Percentiles rank a stretch among this genome's conserved stretches.
Evolutionary conservation across 331 rosid genomes (phyloP).

Genomic region (Erythrophleum ivorense): DNA sequence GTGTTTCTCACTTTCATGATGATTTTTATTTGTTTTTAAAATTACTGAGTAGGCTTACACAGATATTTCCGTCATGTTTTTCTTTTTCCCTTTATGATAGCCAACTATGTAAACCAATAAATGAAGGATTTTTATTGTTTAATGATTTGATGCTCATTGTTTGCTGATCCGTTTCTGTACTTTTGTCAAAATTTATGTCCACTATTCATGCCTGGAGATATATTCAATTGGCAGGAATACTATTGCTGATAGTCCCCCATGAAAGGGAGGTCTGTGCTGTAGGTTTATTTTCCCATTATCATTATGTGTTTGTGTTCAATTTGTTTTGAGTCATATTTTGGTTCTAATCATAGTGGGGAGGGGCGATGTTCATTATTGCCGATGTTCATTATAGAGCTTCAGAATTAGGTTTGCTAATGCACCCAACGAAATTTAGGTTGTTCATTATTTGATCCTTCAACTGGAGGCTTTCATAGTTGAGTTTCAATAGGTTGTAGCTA

Average conservation of each 20-base stretch:
- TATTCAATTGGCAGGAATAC: neutral
- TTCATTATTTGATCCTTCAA: conserved; percentile 3
- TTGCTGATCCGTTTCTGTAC: conserved; percentile 22
- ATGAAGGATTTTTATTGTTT: conserved; percentile 41
- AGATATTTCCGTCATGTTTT: conserved; percentile 38
- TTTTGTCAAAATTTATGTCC: neutral
- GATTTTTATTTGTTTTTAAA: conserved; percentile 49
- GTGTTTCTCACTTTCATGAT: conserved; percentile 48
- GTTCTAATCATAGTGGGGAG: neutral
- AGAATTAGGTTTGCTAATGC: conserved; percentile 2
- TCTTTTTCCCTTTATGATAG: conserved; percentile 35
- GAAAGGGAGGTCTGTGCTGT: neutral
- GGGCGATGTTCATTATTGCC: neutral
- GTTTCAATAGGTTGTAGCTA: conserved; percentile 7
- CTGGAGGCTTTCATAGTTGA: neutral
- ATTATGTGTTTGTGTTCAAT: neutral
- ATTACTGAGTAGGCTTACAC: conserved; percentile 51
- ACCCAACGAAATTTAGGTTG: neutral
- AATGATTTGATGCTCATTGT: conserved; percentile 36
- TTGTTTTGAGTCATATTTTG: neutral
- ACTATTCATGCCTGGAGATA: conserved; percentile 17
- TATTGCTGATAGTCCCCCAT: neutral
- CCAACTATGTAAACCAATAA: conserved; percentile 54
- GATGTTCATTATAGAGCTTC: neutral
- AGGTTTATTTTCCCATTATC: neutral